These are phyloP conservation scores for Wilcoxina mikolae DNA, from an alignment of 495 filamentous ascomycete species.

Conservation along the genomic window DNA sequence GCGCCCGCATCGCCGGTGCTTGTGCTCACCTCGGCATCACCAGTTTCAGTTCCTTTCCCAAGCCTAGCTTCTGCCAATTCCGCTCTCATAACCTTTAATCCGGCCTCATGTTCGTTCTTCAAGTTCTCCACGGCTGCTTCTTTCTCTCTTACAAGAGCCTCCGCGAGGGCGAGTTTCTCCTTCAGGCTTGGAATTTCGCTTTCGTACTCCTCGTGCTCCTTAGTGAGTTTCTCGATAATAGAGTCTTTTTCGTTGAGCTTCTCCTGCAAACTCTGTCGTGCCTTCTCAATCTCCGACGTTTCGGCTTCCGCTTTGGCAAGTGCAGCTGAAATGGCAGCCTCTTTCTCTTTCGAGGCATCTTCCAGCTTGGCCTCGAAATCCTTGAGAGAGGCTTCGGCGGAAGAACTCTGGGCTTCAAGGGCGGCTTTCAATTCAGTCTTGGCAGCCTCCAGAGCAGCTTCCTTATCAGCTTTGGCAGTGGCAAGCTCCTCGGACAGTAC, in stretches of 20 bases:
- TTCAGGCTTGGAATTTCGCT: conserved; percentile 9
- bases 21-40: conserved; percentile 7
- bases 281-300: neutral
- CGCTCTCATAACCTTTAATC: conserved; percentile 22
- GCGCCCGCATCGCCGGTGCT: neutral
- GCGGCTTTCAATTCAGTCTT: neutral
- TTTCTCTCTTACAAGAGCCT: conserved; percentile 18
- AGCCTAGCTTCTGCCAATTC: conserved; percentile 43
- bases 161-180: conserved; percentile 17
- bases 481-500: conserved; percentile 11
- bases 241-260: neutral
- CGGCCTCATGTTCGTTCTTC: conserved; percentile 15
- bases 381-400: conserved; percentile 10
- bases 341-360: conserved; percentile 15
- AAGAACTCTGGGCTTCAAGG: neutral
- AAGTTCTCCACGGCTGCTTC: conserved; percentile 14
- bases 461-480: conserved; percentile 16
- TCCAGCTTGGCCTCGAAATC: conserved; percentile 5
- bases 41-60: neutral
- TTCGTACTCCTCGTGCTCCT: neutral
- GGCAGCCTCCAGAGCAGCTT: conserved; percentile 12
- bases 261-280: neutral
- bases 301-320: conserved; percentile 8
- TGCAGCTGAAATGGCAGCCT: conserved; percentile 9
- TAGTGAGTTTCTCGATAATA: neutral